Conservation (phyloP, 805 yeast genomes). For the Isabelozyma pseudorhagii region DNA sequence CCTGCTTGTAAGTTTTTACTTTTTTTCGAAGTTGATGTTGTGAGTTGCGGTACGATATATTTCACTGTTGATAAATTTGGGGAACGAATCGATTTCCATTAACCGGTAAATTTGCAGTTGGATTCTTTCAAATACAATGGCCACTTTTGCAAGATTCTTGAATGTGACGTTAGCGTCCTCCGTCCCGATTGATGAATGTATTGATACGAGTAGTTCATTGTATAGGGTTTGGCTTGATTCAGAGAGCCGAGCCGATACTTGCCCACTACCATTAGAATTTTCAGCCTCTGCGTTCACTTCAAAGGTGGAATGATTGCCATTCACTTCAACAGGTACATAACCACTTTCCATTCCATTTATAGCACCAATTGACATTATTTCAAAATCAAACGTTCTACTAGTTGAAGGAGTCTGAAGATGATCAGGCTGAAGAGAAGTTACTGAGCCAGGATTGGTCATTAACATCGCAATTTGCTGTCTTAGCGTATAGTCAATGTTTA, state of each 20-base stretch:
- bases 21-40: not conserved
- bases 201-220: no score
- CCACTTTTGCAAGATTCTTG: constrained; percentile 10
- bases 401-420: constrained; percentile 8
- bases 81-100: constrained; percentile 73
- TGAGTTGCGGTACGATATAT: constrained; percentile 14
- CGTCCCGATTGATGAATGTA: no score
- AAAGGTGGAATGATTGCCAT: no score
- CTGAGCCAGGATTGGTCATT: constrained; percentile 7
- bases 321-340: no score
- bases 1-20: not conserved
- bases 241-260: no score
- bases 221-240: no score
- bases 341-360: no score
- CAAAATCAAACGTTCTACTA: not conserved
- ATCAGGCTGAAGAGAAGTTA: not conserved
- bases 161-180: not conserved
- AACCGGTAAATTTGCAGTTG: constrained; percentile 49
- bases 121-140: constrained; percentile 45
- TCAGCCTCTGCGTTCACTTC: no score
- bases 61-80: constrained; percentile 52
- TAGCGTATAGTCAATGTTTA: constrained; percentile 62
- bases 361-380: not conserved
- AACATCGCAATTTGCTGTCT: constrained; percentile 39
- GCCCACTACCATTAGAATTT: no score